A percentile compares a stretch with the other conserved stretches of the same genome.
phyloP scores from a whole-genome alignment of 2,329 filamentous ascomycete genomes.

The Talaromyces albobiverticillius region DNA sequence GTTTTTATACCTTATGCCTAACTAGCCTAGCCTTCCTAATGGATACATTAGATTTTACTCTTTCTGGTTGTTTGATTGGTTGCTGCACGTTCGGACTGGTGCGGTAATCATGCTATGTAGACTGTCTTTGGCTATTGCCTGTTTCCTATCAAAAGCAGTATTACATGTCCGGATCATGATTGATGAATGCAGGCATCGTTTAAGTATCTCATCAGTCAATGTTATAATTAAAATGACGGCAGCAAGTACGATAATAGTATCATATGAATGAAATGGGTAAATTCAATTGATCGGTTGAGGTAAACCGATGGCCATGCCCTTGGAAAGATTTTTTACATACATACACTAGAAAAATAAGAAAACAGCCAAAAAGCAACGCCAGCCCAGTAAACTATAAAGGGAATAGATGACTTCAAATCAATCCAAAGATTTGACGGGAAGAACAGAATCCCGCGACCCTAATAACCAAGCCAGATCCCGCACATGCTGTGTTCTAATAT shows the following conservation, averaged over 20 bases:
- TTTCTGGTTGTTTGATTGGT: no score
- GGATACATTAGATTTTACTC: no score
- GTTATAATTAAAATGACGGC: no score
- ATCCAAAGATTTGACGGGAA: not conserved
- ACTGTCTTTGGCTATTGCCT: no score
- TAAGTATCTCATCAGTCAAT: no score
- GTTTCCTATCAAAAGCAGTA: no score
- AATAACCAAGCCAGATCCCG: constrained; percentile 7
- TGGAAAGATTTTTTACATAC: not conserved
- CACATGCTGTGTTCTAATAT: constrained; percentile 13
- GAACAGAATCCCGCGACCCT: not conserved
- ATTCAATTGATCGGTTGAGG: not conserved
- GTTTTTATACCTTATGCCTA: no score
- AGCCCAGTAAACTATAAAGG: not conserved
- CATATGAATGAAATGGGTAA: not conserved
- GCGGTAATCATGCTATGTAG: no score
- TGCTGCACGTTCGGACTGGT: no score
- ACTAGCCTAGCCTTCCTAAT: no score
- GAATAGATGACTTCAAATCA: constrained; percentile 5
- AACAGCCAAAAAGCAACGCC: constrained; percentile 5
- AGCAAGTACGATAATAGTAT: not conserved
- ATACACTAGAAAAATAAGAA: not conserved
- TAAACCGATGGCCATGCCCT: not conserved
- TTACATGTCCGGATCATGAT: no score
- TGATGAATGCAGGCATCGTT: no score